Base-by-base conservation (phyloP, 2,329 filamentous ascomycete species). In the Hysterium pulicare region DNA sequence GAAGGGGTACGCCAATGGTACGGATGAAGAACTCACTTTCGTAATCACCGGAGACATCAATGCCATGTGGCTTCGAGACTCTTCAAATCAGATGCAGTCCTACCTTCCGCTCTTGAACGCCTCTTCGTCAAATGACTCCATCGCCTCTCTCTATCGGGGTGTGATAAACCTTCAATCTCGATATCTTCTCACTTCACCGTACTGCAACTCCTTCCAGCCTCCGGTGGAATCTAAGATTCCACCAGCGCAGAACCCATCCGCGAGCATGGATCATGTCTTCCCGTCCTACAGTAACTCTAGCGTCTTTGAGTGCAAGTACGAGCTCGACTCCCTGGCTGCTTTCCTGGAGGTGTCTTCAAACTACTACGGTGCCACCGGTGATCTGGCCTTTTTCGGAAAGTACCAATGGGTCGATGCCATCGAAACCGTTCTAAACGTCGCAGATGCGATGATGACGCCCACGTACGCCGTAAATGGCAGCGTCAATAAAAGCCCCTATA, bases 81-180 rank as follows among this genome's bases (percentile, higher is more conserved):
- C 70, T 10, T 79, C 83, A 13, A 86, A 86, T 55, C 84, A 88
- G 61, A 76, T 88, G 64, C 83, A 87, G 54, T 83, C 82, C 22
- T 84, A 87, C 54, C 72, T 83, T 34, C 74, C 79, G 1, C 66
- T 87, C 9, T 67, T 87, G 15, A 74, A 72, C 42, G 71, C 76
- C 3, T 78, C 76, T 28, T 67, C 67, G 5, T 72, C 73, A 3
- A 65, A 70, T 4, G 71, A 82, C 55, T 83, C 82, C 1, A 71
- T 88, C 16, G 83, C 83, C 24, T 80, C 78, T 17, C 69, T 88
- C 0, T 87, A 83, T 66, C 76, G 84, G 11, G 84, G 84, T 1
- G 76, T 84, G 2, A 84, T 89, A 61, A 87, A 88, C 58, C 71
- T 85, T 5, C 84, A 88, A 59, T 73, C 83, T 17, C 74, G 84